Evolutionary conservation across 129 eudicot species (phyloP), one percentile per base, ranked within the genome.

Genomic region (Ambrosia trifida): DNA sequence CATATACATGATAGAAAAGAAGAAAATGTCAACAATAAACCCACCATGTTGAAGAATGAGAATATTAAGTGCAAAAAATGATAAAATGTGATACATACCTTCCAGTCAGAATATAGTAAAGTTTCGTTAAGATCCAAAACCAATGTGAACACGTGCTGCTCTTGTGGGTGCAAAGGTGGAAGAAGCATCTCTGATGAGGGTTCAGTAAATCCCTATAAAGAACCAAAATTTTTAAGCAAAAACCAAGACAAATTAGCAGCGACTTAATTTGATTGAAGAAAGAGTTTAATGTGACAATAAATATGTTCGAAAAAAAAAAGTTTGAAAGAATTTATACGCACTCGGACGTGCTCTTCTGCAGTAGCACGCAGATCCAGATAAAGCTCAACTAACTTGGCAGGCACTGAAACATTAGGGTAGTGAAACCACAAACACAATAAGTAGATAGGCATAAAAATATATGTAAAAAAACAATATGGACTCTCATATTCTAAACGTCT

Each of bases 121-220:
- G 98, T 93, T 75, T 89, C 98, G 51, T 80, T 85, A 4, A 93
- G 81, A 77, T 93, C 98, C 18, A 89, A 82, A 76, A 93, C 98
- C 78, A 93, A 84, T 7, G 98, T 93, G 61, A 89, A 83, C 49
- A 85, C 87, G 72, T 89, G 87, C 79, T 87, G 88, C 72, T 89
- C 96, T 82, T 68, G 33, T 19, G 95, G 95, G 72, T 85, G 91
- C 68, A 87, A 84, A 85, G 89, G 96, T 77, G 98, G 98, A 44
- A 93, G 98, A 66, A 93, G 95, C 85, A 84, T 71, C 38, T 93
- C 96, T 53, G 92, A 85, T 4, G 78, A 46, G 30, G 98, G 96
- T 76, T 93, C 98, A 32, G 95, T 85, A 58, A 87, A 87, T 61
- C 88, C 96, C 98, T 93, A 76, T 19, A 68, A 57, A 43, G 45